These are phyloP conservation scores for Phytophthora palmivora DNA, from an alignment of 352 stramenopile genomes.

Conservation along the genomic window DNA sequence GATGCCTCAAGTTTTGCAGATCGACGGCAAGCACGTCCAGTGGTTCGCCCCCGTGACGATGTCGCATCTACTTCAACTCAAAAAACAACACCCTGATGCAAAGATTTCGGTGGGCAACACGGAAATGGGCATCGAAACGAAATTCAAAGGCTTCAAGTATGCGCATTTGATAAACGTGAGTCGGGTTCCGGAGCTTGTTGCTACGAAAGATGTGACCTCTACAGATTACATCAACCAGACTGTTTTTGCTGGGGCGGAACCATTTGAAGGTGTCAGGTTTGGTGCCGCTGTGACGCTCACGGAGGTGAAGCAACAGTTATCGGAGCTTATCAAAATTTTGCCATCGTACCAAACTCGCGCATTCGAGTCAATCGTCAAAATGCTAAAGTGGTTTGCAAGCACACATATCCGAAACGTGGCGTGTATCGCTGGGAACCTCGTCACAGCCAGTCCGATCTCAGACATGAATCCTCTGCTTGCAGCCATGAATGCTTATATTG, in stretches of 20 bases:
- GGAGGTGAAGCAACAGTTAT: slow-evolving; percentile 70
- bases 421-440: slow-evolving; percentile 96
- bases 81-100: slow-evolving; percentile 77
- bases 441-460: slow-evolving; percentile 97
- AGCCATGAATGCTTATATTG: slow-evolving; percentile 80
- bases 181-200: slow-evolving; percentile 68
- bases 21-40: slow-evolving; percentile 75
- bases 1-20: slow-evolving; percentile 64
- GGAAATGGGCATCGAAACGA: slow-evolving; percentile 96
- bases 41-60: slow-evolving; percentile 95
- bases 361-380: slow-evolving; percentile 74
- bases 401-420: slow-evolving; percentile 98
- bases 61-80: slow-evolving; percentile 87
- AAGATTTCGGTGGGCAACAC: slow-evolving; percentile 98
- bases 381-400: slow-evolving; percentile 98
- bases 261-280: slow-evolving; percentile 76
- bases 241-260: slow-evolving; percentile 37
- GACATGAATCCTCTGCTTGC: slow-evolving; percentile 98
- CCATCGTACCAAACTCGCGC: slow-evolving; percentile 55
- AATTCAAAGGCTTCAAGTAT: slow-evolving; percentile 93
- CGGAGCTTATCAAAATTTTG: slow-evolving; percentile 41
- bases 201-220: slow-evolving; percentile 43
- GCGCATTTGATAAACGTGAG: slow-evolving; percentile 72
- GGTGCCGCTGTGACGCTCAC: slow-evolving; percentile 84
- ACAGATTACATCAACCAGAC: slow-evolving; percentile 65